Base-by-base conservation (phyloP, 257 asterid genomes). In the Verbena officinalis region DNA sequence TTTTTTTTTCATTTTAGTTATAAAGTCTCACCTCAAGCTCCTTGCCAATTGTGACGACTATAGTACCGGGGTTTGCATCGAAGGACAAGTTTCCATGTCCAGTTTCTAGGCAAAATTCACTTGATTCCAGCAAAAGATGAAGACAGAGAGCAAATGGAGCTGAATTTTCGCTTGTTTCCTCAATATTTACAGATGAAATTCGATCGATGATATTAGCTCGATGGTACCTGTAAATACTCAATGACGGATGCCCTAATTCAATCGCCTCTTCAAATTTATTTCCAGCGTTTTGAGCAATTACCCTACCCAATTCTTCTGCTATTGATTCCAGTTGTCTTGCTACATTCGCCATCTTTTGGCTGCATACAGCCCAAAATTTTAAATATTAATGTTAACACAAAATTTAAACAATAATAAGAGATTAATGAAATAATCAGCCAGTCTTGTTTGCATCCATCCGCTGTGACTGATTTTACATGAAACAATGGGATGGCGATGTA, bases 161-260 rank as follows among this genome's bases (percentile, higher is more conserved):
- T 46, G 91, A 67, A 64, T 78, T 76, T 66, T 54, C 56, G 58
- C 21, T 53, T 42, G 39, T 65, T 40, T 65, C 49, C 19, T 38
- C 63, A 36, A 27, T 38, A 9, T 36, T 36, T 23, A 24, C 10
- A 4, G 75, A 67, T 43, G 81, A 78, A 15, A 13, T 67, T 21
- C 65, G 75, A 15, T 76, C 71, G 14, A 40, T 69, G 55, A 65
- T 61, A 50, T 69, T 77, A 55, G 83, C 76, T 23, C 75, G 73
- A 62, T 69, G 77, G 67, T 81, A 82, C 67, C 83, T 71, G 65
- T 73, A 78, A 23, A 82, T 61, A 74, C 70, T 77, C 68, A 80
- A 42, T 21, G 63, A 70, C 4, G 80, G 55, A 57, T 70, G 79
- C 5, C 60, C 67, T 36, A 76, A 60, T 40, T 69, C 46, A 27